phyloP scores from a whole-genome alignment of 176 grass and related monocot genomes.

The Coix lacrymajobi region DNA sequence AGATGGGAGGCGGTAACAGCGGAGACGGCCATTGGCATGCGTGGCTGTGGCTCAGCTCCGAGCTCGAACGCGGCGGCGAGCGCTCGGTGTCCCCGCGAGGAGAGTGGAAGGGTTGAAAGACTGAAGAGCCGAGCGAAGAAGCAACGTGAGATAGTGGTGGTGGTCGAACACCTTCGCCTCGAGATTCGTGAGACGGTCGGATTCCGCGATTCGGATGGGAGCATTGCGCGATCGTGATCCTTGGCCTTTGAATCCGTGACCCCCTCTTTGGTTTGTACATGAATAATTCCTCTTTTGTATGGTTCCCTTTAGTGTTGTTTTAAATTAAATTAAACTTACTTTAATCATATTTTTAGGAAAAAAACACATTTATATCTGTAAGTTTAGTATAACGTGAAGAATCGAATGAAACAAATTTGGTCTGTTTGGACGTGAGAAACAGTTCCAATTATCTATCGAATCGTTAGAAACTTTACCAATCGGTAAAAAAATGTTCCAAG shows the following conservation, averaged over 20 bases:
- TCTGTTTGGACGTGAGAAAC: not conserved
- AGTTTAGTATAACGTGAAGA: not conserved
- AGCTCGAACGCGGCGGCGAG: constrained; percentile 6
- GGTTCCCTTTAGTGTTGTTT: not conserved
- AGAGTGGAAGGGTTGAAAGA: not conserved
- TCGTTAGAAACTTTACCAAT: not conserved
- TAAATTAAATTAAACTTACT: not conserved
- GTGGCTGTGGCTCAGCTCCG: not conserved
- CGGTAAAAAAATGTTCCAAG: no score
- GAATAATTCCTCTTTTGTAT: no score
- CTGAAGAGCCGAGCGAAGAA: not conserved
- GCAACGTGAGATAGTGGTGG: not conserved
- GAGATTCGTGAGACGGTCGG: constrained; percentile 4
- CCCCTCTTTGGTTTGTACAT: not conserved
- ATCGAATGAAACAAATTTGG: not conserved
- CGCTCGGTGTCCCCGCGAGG: not conserved
- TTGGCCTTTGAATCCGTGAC: not conserved
- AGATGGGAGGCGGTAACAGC: not conserved
- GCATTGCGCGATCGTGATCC: not conserved
- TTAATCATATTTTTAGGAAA: not conserved
- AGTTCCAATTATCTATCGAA: not conserved
- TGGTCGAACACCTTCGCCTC: not conserved
- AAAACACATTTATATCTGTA: not conserved
- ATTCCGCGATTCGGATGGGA: not conserved
- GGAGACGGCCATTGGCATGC: constrained; percentile 18